Evolutionary conservation across 2,329 filamentous ascomycete genomes (phyloP).

Genomic region (Penicillium crustosum): DNA sequence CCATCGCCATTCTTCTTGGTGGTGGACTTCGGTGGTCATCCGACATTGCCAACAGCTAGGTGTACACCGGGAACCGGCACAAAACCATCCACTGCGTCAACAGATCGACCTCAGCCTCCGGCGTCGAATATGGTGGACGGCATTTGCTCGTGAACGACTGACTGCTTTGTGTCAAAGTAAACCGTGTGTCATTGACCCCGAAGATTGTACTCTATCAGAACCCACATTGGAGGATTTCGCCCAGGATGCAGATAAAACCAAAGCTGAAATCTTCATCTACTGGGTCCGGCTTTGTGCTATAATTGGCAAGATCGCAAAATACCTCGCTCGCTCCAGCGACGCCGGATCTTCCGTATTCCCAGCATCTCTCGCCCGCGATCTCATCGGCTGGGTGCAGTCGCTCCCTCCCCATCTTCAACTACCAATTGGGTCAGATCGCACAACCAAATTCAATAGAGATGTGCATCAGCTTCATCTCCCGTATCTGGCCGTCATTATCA

Average conservation of each 20-base stretch:
- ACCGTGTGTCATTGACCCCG: slow-evolving; percentile 46
- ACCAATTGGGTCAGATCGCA: slow-evolving; percentile 20
- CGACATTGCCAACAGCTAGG: slow-evolving; percentile 48
- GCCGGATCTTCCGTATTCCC: slow-evolving; percentile 20
- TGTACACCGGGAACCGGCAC: slow-evolving; percentile 42
- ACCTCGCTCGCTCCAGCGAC: slow-evolving; percentile 30
- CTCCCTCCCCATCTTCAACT: slow-evolving; percentile 38
- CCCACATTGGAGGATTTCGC: slow-evolving; percentile 44
- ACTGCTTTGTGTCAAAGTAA: slow-evolving; percentile 48
- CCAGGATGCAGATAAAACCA: slow-evolving; percentile 19
- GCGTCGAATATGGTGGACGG: slow-evolving; percentile 47
- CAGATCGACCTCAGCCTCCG: slow-evolving; percentile 31
- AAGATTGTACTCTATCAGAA: slow-evolving; percentile 44
- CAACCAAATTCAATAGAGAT: neutral
- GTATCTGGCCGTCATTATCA: neutral
- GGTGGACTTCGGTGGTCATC: slow-evolving; percentile 49
- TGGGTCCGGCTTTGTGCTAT: slow-evolving; percentile 46
- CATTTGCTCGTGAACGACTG: slow-evolving; percentile 43
- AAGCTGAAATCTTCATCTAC: slow-evolving; percentile 45
- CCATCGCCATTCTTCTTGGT: slow-evolving; percentile 46
- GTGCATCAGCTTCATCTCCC: neutral
- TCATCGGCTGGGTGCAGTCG: slow-evolving; percentile 39
- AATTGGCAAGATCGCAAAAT: slow-evolving; percentile 44
- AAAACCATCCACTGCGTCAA: slow-evolving; percentile 18
- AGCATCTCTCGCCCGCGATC: slow-evolving; percentile 32